Evolutionary conservation across 805 yeast species (phyloP), one percentile per base, ranked within the genome.

Genomic region (Wickerhamia fluorescens): DNA sequence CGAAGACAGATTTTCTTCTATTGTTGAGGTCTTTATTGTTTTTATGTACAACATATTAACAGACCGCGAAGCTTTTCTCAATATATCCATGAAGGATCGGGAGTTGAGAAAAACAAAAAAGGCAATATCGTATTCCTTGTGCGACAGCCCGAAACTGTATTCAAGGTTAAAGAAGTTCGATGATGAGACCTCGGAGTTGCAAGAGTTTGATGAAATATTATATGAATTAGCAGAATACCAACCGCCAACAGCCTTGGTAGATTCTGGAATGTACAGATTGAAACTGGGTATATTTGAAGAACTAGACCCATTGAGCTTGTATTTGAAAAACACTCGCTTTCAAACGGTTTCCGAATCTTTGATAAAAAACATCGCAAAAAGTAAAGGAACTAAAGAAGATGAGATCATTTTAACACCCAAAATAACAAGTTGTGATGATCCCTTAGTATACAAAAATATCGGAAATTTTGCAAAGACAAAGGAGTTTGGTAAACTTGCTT

Each of bases 201-300:
- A 53, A 0, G 51, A 59, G 9, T 66, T 74, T 33, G 81, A 74
- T 37, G 51, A 49, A 3, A 55, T 68, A 30, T 58, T 92, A 30
- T 56, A 62, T 20, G 83, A 83, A 41, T 64, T 76, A 19, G 77
- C 95, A 1, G 72, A 65, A 20, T 75, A 67, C 39, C 64, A 64
- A n/a, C 67, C 80, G 1, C 92, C 94, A 3, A 56, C 68, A 4
- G 73, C 76, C 4, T 40, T 68, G 12, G 51, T 68, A 14, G 81
- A 81, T 38, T 53, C 66, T 14, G 85, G 95, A 2, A 49, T 71
- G 15, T 89, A 82, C 52, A 61, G 74, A 16, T 63, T 92, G 35
- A 86, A 82, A 45, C 66, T 70, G 3, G 67, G 74, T 28, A 56
- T 58, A 16, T 65, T 56, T 31, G 61, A 58, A 2, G 58, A 67